Evolutionary conservation across 2,329 filamentous ascomycete species (phyloP).

Genomic region (Botrytis fragariae): DNA sequence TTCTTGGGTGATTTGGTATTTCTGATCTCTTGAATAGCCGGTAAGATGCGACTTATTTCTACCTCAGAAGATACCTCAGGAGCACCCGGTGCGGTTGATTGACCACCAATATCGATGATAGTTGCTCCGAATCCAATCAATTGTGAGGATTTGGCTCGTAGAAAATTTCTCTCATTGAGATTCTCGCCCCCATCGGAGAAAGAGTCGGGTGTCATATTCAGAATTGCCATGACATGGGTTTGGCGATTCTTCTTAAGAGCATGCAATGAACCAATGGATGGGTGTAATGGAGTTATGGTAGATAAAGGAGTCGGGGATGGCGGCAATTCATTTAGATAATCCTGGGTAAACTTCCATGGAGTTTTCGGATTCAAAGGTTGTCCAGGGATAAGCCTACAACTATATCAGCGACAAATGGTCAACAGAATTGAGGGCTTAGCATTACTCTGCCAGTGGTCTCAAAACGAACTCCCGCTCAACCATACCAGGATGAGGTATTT

Average conservation of each 20-base stretch:
- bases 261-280: constrained; percentile 53
- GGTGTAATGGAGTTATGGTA: constrained; percentile 56
- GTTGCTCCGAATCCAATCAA: constrained; percentile 64
- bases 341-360: constrained; percentile 60
- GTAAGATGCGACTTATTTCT: constrained; percentile 75
- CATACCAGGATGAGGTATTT: constrained; percentile 80
- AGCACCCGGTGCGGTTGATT: constrained; percentile 81
- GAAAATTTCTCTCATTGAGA: constrained; percentile 35
- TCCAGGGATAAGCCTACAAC: constrained; percentile 52
- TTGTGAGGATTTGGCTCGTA: constrained; percentile 28
- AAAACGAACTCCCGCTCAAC: constrained; percentile 92
- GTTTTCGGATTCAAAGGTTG: constrained; percentile 51
- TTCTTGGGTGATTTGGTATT: constrained; percentile 58
- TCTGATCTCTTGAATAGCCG: constrained; percentile 73
- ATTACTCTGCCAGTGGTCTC: constrained; percentile 76
- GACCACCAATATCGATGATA: constrained; percentile 89
- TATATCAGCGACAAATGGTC: constrained; percentile 23
- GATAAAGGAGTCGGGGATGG: constrained; percentile 51
- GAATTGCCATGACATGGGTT: constrained; percentile 87
- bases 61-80: constrained; percentile 66
- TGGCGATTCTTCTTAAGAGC: constrained; percentile 52
- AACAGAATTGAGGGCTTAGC: not conserved
- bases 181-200: constrained; percentile 85
- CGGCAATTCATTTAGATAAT: constrained; percentile 60
- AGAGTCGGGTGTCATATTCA: constrained; percentile 93